These are phyloP conservation scores for Acer saccharum DNA, from an alignment of 345 rosid genomes.

Conservation along the genomic window DNA sequence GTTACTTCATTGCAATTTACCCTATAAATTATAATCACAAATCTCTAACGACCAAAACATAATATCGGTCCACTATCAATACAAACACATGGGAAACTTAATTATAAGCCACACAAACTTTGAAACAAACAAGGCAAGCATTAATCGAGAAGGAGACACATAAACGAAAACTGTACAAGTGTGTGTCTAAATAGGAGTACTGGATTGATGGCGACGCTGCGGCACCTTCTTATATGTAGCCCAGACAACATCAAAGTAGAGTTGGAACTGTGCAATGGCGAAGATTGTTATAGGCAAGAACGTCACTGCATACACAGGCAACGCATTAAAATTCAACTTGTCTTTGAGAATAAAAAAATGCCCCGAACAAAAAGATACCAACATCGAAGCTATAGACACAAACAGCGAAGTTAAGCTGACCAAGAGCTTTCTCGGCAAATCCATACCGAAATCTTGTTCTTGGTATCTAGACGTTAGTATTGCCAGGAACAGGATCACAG, in stretches of 20 bases:
- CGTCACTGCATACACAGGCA: constrained; percentile 43
- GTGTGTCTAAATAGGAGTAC: not conserved
- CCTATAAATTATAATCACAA: no score
- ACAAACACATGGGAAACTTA: no score
- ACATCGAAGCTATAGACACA: constrained; percentile 41
- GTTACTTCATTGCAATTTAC: no score
- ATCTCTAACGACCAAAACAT: no score
- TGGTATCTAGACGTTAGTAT: constrained; percentile 49
- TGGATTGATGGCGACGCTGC: constrained; percentile 38
- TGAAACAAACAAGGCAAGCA: not conserved
- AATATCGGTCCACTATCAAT: no score
- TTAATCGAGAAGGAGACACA: not conserved
- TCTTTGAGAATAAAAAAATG: constrained; percentile 53
- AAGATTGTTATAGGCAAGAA: constrained; percentile 53
- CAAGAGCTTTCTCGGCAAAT: constrained; percentile 40
- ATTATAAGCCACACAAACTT: not conserved
- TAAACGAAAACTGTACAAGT: not conserved
- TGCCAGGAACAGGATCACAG: constrained; percentile 41
- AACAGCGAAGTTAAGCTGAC: constrained; percentile 41
- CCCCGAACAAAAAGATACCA: constrained; percentile 54
- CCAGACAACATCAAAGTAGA: constrained; percentile 47
- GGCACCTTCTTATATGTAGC: constrained; percentile 48
- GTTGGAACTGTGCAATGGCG: constrained; percentile 46
- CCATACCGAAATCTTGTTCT: constrained; percentile 36
- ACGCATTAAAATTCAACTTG: constrained; percentile 37